These are phyloP conservation scores for Lophiostoma macrostomum DNA, from an alignment of 495 filamentous ascomycete species.

Conservation along the genomic window DNA sequence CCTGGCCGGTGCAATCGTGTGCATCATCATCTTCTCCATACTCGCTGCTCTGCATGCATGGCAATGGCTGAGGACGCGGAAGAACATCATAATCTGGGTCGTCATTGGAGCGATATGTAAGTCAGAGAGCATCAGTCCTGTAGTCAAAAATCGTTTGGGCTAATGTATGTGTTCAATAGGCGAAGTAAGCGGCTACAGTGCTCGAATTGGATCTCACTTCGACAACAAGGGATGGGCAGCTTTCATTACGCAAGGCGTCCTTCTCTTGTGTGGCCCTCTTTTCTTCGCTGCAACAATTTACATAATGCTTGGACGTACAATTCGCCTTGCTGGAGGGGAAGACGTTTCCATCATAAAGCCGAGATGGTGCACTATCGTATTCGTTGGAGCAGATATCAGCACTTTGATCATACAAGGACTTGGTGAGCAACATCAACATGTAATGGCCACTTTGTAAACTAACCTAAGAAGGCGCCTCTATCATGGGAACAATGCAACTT, in stretches of 20 bases:
- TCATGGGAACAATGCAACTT: conserved; percentile 26
- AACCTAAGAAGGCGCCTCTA: conserved; percentile 7
- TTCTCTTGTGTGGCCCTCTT: conserved; percentile 37
- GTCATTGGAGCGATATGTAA: conserved; percentile 15
- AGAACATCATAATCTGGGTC: conserved; percentile 17
- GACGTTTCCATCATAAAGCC: conserved; percentile 35
- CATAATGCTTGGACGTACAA: conserved; percentile 42
- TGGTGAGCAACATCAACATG: conserved; percentile 5
- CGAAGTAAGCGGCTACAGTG: conserved; percentile 26
- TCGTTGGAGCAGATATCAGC: conserved; percentile 36
- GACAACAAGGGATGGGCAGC: conserved; percentile 22
- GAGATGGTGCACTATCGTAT: conserved; percentile 36
- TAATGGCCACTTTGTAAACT: not conserved
- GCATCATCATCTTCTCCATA: conserved; percentile 10
- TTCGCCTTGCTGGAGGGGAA: conserved; percentile 27
- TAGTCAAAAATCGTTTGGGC: not conserved
- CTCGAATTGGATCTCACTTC: conserved; percentile 19
- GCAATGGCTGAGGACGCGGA: conserved; percentile 13
- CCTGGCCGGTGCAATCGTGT: conserved; percentile 11
- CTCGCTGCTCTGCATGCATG: conserved; percentile 12
- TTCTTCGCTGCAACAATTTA: conserved; percentile 42
- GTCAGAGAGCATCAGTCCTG: not conserved
- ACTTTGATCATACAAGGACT: conserved; percentile 33
- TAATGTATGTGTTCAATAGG: conserved; percentile 5
- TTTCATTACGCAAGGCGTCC: conserved; percentile 38